Base-by-base conservation (phyloP, 2,329 filamentous ascomycete genomes). In the Alternaria triticina region DNA sequence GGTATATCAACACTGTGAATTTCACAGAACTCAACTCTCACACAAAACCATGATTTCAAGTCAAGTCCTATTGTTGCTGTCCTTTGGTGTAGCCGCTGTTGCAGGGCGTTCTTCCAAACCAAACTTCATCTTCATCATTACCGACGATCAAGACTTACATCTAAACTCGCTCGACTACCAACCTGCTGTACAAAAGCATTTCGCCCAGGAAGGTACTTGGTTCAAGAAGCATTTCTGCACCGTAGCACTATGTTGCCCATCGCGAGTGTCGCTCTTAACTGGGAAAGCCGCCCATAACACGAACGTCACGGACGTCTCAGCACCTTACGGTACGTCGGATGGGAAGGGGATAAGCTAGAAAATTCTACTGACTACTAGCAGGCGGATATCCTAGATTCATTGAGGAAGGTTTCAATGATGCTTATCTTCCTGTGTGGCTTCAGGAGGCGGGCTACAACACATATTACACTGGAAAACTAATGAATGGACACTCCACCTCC, bases 401-500 rank as follows among this genome's bases (percentile, higher is more conserved):
- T 13, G 80, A 81, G 4, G 83, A 90, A 56, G 90, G 90, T 0
- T 83, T 88, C 63, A 91, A 92, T 61, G 84, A 89, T 1, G 85
- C 89, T 36, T 92, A 90, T 64, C 83, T 93, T 0, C 90, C 90
- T 0, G 75, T 92, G 0, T 93, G 90, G 90, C 78, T 93, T n/a
- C 88, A 91, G 67, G 76, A 86, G 5, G 87, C 86, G 0, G 90
- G 89, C 0, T 92, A 92, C 73, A 86, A 87, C 67, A 92, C 90
- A 0, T 92, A 91, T 71, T 93, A 92, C 70, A 87, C 87, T 0
- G 91, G 89, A n/a, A 93, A 93, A 73, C 81, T 92, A 5, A 90
- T 90, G 79, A 93, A 93, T 67, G 82, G 85, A 0, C 89, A 91
- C 55, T 86, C 82, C 0, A 81, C 86, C 2, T 71, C 83, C 0